Evolutionary conservation across 1,284 basidiomycete genomes (phyloP).

Genomic region (Xerocomus amazonicus): DNA sequence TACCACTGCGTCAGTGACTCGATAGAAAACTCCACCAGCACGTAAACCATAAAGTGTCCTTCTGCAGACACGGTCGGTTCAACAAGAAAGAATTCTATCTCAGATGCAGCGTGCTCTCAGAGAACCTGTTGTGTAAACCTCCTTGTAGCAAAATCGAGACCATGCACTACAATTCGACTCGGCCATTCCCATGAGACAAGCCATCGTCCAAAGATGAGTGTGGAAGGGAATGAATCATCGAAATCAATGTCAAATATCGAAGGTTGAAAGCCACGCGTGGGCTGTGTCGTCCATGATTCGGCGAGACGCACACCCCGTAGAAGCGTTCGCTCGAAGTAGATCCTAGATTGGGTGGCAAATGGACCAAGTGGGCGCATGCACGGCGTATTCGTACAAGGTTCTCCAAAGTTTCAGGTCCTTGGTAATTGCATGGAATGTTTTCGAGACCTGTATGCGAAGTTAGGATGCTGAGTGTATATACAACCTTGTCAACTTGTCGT

Average conservation of each 20-base stretch:
- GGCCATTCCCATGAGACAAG: neutral
- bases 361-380: neutral
- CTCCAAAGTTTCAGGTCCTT: neutral
- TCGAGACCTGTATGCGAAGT: neutral
- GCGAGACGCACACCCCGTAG: neutral
- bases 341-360: neutral
- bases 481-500: neutral
- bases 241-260: neutral
- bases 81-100: neutral
- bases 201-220: constrained; percentile 3
- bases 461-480: too few species aligned
- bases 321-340: neutral
- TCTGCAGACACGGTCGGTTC: neutral
- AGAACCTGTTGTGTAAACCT: neutral
- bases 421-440: neutral
- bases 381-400: neutral
- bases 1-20: too few species aligned
- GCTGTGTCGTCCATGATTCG: constrained; percentile 5
- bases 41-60: neutral
- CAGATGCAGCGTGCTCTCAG: neutral
- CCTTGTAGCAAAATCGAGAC: neutral
- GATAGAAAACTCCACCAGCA: neutral
- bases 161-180: neutral
- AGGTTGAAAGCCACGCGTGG: neutral
- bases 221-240: too few species aligned